Evolutionary conservation across 2,329 filamentous ascomycete species (phyloP), one percentile per base, ranked within the genome.

Genomic region (Daldinia eschscholtzii): DNA sequence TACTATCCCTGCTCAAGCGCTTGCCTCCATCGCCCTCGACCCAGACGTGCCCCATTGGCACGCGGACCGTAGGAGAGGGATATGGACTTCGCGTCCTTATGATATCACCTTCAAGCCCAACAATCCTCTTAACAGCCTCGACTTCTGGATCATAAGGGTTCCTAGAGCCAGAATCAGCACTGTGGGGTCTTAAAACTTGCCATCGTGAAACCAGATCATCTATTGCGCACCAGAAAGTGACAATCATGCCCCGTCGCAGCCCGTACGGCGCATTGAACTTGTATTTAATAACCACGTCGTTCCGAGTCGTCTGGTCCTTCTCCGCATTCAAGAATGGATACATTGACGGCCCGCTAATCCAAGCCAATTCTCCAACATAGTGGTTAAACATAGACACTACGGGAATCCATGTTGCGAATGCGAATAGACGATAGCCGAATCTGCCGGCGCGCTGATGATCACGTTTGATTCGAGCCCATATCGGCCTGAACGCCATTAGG

Each of bases 1-100:
- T 97, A 80, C 94, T 97, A 81, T 99, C 96, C 67, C 90, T 79
- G 62, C 89, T 93, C 74, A 88, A 87, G 57, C 87, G 85, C 74
- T 88, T 87, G 75, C 87, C 87, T 12, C 92, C 93, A 78, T 99
- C 96, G 1, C 96, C 96, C 79, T 98, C 95, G 0, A 99, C 89
- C 96, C 96, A 99, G 30, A 98, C 86, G 82, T 98, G 94, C 18
- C 93, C 93, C 70, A 86, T 86, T 4, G 94, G 95, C 23, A 99
- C 88, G 70, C 86, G 85, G 52, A 92, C 83, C 7, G 80, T 84
- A 0, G 82, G 73, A 15, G 84, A 79, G 7, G 88, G 85, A 76
- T 89, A 91, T 18, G 89, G 89, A 60, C 83, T 79, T 64, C 87
- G 85, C 44, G 92, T 92, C 62, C 83, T 85, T 33, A 98, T 88